Percentiles rank a stretch among this genome's conserved stretches.
Conservation (phyloP, 306 rosid species). For the Senna siamea region DNA sequence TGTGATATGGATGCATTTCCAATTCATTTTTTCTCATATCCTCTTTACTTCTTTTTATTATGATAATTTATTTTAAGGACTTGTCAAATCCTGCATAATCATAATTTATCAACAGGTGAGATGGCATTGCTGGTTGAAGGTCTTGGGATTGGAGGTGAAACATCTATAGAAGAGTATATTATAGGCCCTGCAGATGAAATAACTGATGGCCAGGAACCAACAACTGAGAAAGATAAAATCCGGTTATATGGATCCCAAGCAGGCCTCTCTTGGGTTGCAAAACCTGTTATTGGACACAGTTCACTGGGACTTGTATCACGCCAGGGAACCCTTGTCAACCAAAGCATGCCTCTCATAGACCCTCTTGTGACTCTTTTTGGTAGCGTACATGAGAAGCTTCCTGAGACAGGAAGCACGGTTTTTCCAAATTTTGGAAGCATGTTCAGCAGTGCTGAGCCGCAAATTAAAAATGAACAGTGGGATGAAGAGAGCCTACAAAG, state of each 20-base stretch:
- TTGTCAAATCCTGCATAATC: conserved; percentile 29
- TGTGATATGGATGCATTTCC: conserved; percentile 1
- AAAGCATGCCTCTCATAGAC: conserved; percentile 71
- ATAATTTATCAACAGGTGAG: conserved; percentile 52
- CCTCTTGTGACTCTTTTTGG: conserved; percentile 71
- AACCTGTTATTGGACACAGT: conserved; percentile 78
- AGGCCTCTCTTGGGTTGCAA: conserved; percentile 91
- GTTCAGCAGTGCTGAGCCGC: conserved; percentile 62
- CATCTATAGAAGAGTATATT: conserved; percentile 64
- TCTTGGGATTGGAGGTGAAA: conserved; percentile 65
- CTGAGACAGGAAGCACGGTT: conserved; percentile 49
- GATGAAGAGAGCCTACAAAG: conserved; percentile 69
- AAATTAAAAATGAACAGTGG: conserved; percentile 56
- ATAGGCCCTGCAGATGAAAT: conserved; percentile 64
- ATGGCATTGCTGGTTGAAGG: conserved; percentile 75
- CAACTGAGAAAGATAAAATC: conserved; percentile 66
- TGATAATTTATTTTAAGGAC: conserved; percentile 19
- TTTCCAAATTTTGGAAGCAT: conserved; percentile 71
- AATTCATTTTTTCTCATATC: conserved; percentile 17
- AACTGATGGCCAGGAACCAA: conserved; percentile 51
- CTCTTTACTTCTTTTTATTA: conserved; percentile 7
- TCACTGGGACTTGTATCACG: conserved; percentile 79
- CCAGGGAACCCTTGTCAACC: conserved; percentile 82
- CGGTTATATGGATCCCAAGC: conserved; percentile 79
- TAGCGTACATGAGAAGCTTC: conserved; percentile 63